Evolutionary conservation across 371 early-diverging fungal genomes (phyloP).

Genomic region (Entomophthora muscae): DNA sequence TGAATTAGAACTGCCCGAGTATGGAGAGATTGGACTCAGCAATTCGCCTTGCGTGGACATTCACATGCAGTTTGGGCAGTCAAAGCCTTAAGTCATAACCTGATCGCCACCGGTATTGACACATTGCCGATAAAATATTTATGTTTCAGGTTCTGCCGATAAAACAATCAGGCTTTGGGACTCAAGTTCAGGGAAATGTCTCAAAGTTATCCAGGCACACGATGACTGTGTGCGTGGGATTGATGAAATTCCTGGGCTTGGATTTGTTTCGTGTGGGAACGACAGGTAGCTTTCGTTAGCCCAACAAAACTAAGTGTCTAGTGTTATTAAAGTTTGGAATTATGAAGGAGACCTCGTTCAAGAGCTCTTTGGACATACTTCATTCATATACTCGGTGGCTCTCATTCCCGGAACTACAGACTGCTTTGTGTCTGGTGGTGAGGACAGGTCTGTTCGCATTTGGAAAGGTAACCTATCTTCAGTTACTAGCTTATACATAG

Average conservation of each 20-base stretch:
- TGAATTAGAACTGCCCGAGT: slow-evolving; percentile 49
- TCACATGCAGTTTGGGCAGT: slow-evolving; percentile 84
- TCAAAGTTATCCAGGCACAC: slow-evolving; percentile 67
- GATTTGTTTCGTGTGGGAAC: slow-evolving; percentile 77
- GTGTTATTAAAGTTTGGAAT: slow-evolving; percentile 67
- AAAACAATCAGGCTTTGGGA: slow-evolving; percentile 79
- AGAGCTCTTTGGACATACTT: slow-evolving; percentile 73
- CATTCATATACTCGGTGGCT: slow-evolving; percentile 76
- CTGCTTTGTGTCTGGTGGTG: slow-evolving; percentile 64
- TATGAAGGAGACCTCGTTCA: slow-evolving; percentile 50
- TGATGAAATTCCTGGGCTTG: slow-evolving; percentile 32
- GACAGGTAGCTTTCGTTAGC: slow-evolving; percentile 36
- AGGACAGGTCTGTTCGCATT: slow-evolving; percentile 76
- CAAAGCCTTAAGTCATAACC: slow-evolving; percentile 42
- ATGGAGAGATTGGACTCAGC: slow-evolving; percentile 63
- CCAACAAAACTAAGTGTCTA: slow-evolving; percentile 13
- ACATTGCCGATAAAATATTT: not conserved
- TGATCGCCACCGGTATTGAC: slow-evolving; percentile 57
- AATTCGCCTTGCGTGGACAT: slow-evolving; percentile 61
- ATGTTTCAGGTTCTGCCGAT: slow-evolving; percentile 73
- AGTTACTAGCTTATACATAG: slow-evolving; percentile 15
- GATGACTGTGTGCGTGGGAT: slow-evolving; percentile 79
- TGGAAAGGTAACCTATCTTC: slow-evolving; percentile 49
- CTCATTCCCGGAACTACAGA: slow-evolving; percentile 37
- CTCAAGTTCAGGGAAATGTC: slow-evolving; percentile 29